These are phyloP conservation scores for Penicillium samsonianum DNA, from an alignment of 495 filamentous ascomycete genomes.

Conservation along the genomic window DNA sequence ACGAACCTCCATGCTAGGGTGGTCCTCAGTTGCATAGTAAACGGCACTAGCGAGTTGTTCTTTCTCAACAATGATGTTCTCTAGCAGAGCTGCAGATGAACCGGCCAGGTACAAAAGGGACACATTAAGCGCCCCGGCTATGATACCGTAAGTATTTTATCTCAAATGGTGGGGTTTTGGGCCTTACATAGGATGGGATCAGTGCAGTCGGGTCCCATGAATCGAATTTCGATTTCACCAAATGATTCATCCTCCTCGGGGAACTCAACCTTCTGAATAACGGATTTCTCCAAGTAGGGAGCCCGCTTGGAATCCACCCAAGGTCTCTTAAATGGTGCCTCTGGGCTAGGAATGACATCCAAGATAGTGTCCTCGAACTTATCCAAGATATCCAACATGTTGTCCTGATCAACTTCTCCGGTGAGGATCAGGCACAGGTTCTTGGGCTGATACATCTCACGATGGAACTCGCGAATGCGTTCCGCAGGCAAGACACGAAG, in stretches of 20 bases:
- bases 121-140: constrained; percentile 70
- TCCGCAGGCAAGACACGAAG: constrained; percentile 83
- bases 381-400: constrained; percentile 79
- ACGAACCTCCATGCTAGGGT: constrained; percentile 80
- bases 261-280: constrained; percentile 79
- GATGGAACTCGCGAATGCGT: constrained; percentile 88
- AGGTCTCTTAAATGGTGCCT: constrained; percentile 78
- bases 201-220: constrained; percentile 79
- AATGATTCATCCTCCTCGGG: constrained; percentile 94
- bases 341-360: constrained; percentile 70
- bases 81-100: constrained; percentile 87
- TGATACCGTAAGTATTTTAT: constrained; percentile 20
- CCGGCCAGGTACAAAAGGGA: constrained; percentile 83
- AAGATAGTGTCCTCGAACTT: constrained; percentile 86
- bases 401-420: constrained; percentile 80
- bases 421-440: constrained; percentile 90
- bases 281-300: constrained; percentile 65
- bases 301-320: constrained; percentile 87
- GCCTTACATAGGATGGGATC: constrained; percentile 57
- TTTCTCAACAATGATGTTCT: constrained; percentile 90
- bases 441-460: constrained; percentile 96
- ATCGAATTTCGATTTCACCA: constrained; percentile 80
- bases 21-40: constrained; percentile 69
- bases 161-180: background rate
- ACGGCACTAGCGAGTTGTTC: constrained; percentile 88